Percentiles rank a stretch among this genome's conserved stretches.
Evolutionary conservation across 441 rosid genomes (phyloP).

Genomic region (Syzygium syzygioides): DNA sequence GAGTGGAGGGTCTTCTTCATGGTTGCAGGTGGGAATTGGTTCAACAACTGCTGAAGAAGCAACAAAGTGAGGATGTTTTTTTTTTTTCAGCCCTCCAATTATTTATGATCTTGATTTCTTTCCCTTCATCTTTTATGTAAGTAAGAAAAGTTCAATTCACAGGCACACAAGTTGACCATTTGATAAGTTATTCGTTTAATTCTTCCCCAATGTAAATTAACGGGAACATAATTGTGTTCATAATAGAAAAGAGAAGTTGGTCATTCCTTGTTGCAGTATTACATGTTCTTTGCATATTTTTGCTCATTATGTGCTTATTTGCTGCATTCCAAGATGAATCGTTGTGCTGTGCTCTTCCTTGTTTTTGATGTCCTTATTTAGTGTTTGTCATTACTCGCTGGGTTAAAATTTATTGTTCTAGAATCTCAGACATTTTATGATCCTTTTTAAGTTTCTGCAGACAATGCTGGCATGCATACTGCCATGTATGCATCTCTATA

Average conservation of each 20-base stretch:
- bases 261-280: background rate
- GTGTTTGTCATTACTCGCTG: background rate
- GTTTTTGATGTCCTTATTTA: no score
- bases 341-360: no score
- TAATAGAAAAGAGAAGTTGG: background rate
- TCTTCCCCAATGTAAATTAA: background rate
- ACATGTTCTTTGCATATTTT: background rate
- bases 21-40: constrained; percentile 86
- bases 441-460: background rate
- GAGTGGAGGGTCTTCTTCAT: constrained; percentile 53
- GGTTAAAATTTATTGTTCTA: background rate
- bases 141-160: background rate
- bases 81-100: background rate
- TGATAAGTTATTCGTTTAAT: background rate
- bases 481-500: background rate
- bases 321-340: no score
- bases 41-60: constrained; percentile 19
- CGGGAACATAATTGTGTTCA: background rate
- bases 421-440: background rate
- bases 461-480: background rate
- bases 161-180: background rate
- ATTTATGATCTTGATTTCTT: background rate
- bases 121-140: background rate
- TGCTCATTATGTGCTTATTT: background rate
- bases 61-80: background rate